Conservation (phyloP, 495 filamentous ascomycete species). For the Trichoderma erinaceum region DNA sequence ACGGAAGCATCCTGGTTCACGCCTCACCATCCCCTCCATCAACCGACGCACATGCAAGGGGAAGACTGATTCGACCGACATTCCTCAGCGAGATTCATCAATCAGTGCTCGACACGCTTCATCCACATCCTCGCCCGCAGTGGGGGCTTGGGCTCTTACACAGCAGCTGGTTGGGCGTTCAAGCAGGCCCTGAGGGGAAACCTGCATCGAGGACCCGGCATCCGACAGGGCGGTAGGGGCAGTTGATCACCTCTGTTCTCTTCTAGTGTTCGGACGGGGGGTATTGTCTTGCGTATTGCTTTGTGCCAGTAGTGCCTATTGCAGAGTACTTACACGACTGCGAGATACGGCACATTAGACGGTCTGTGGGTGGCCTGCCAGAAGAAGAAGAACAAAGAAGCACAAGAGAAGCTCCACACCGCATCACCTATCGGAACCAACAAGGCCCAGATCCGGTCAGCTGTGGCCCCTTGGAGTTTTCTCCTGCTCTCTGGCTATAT, state of each 20-base stretch:
- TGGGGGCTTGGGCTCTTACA: conserved; percentile 11
- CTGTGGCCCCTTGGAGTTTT: not conserved
- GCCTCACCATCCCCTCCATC: not conserved
- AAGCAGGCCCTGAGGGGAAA: not conserved
- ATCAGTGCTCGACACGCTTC: conserved; percentile 14
- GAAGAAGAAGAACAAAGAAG: not conserved
- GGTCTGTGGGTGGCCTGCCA: not conserved
- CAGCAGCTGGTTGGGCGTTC: conserved; percentile 11
- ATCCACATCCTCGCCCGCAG: not conserved
- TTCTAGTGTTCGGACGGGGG: not conserved
- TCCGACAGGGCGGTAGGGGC: not conserved
- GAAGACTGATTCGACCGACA: conserved; percentile 2
- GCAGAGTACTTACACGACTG: not conserved
- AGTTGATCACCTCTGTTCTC: not conserved
- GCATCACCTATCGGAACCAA: conserved; percentile 9
- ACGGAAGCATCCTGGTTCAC: not conserved
- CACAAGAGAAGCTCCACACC: not conserved
- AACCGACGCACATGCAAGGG: conserved; percentile 11
- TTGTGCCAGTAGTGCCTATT: not conserved
- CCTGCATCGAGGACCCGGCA: conserved; percentile 5
- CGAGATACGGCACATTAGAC: not conserved
- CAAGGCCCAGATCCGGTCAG: conserved; percentile 4
- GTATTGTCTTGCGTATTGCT: not conserved
- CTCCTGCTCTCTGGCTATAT: not conserved
- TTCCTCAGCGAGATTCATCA: conserved; percentile 3